phyloP scores from a whole-genome alignment of 1,284 basidiomycete genomes.

The Rhizoctonia solani region DNA sequence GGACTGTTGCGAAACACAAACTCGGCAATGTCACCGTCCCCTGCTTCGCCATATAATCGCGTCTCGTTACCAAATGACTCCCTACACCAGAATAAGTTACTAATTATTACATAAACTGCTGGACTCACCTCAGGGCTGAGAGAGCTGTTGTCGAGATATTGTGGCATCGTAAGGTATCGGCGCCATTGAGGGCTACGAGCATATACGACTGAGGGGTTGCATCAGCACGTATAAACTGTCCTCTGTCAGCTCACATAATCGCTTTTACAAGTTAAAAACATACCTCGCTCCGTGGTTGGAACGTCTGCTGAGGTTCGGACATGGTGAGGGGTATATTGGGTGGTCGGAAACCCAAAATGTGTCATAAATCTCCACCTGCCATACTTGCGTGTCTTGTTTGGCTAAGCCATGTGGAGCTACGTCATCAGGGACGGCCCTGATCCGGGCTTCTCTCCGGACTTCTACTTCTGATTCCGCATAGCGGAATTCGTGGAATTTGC shows the following conservation, averaged over 20 bases:
- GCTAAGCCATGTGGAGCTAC: neutral
- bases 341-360: neutral
- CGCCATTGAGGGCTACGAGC: slow-evolving; percentile 30
- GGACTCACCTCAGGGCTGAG: slow-evolving; percentile 10
- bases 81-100: neutral
- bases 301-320: neutral
- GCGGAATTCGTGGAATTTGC: neutral
- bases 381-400: slow-evolving; percentile 29
- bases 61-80: slow-evolving; percentile 19
- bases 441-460: neutral
- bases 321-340: slow-evolving; percentile 11
- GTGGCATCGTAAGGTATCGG: slow-evolving; percentile 25
- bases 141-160: slow-evolving; percentile 4
- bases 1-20: slow-evolving; percentile 20
- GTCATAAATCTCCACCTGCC: slow-evolving; percentile 3
- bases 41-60: slow-evolving; percentile 18
- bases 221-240: slow-evolving; percentile 15
- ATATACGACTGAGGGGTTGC: slow-evolving; percentile 13
- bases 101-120: neutral
- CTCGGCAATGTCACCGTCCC: slow-evolving; percentile 9
- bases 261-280: neutral
- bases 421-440: slow-evolving; percentile 17
- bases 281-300: slow-evolving; percentile 28
- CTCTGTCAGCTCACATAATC: neutral
- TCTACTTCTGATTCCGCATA: neutral